These are phyloP conservation scores for Eucalyptus regnans DNA, from an alignment of 345 rosid genomes.

Conservation along the genomic window DNA sequence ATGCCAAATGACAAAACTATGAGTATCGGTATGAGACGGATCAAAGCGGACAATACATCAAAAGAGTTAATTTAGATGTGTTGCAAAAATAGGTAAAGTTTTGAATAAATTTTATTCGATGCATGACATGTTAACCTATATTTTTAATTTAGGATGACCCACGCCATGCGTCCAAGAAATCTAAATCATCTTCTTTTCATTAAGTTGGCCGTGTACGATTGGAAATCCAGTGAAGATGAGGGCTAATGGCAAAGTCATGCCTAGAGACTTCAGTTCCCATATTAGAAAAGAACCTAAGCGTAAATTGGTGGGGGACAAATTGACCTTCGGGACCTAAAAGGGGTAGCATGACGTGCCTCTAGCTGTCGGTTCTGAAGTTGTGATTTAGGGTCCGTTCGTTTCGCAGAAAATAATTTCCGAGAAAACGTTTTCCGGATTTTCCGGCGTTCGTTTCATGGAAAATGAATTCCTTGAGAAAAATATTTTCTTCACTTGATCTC, in stretches of 20 bases:
- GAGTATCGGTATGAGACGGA: neutral
- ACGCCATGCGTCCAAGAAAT: neutral
- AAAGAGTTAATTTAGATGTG: neutral
- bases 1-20: neutral
- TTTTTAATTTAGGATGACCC: neutral
- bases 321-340: neutral
- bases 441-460: too few relatives aligned
- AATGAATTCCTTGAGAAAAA: too few relatives aligned
- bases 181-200: neutral
- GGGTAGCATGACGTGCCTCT: neutral
- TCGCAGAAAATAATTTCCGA: too few relatives aligned
- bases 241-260: neutral
- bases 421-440: too few relatives aligned
- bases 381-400: neutral
- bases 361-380: neutral
- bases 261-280: neutral
- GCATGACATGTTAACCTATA: neutral
- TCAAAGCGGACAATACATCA: too few relatives aligned
- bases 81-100: neutral
- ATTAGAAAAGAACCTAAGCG: neutral
- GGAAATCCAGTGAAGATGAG: neutral
- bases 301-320: neutral
- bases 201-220: neutral
- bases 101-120: neutral
- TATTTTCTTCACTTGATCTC: too few relatives aligned